Base-by-base conservation (phyloP, 305 asterid genomes). In the Nicotiana rustica region DNA sequence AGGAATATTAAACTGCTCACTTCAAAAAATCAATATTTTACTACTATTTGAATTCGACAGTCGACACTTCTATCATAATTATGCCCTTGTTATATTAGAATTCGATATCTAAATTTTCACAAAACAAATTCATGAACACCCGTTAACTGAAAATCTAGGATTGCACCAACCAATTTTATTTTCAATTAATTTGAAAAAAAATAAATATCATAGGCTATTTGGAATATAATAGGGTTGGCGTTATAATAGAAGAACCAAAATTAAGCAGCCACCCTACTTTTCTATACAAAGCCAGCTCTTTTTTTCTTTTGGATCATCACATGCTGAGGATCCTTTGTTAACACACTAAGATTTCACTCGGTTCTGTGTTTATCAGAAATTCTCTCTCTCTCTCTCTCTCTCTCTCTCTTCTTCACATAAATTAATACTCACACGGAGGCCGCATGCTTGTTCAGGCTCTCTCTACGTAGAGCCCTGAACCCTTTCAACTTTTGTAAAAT, bases 371-470 rank as follows among this genome's bases (percentile, higher is more conserved):
- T 75, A 49, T 73, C 79, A 25, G 15, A 62, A 19, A 10, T 9
- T 31, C 17, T 73, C 61, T 75, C 47, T 62, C 14, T 65, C 17
- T 65, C 36, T 64, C 2, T 64, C 7, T 61, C 9, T 57, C 13
- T 60, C 5, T 60, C 31, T 25, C 78, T 18, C 1, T 18, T 18
- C 1, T 18, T 21, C 29, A 19, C 31, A 36, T 59, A 56, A 81
- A 36, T 59, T 38, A 81, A 66, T 8, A 36, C 3, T 31, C 17
- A 7, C 49, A 57, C 75, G 38, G 19, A 36, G 55, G 49, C 33
- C 68, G 12, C 52, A 75, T 75, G 80, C 1, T 75, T 29, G 35
- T 75, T 52, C 64, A 14, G 65, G 65, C 80, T 75, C 80, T 75
- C 38, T 75, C 21, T 52, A 21, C 33, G 56, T 60, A 38, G 70